Evolutionary conservation across 2,329 filamentous ascomycete genomes (phyloP).

Genomic region (Exutisphaerella laricina): DNA sequence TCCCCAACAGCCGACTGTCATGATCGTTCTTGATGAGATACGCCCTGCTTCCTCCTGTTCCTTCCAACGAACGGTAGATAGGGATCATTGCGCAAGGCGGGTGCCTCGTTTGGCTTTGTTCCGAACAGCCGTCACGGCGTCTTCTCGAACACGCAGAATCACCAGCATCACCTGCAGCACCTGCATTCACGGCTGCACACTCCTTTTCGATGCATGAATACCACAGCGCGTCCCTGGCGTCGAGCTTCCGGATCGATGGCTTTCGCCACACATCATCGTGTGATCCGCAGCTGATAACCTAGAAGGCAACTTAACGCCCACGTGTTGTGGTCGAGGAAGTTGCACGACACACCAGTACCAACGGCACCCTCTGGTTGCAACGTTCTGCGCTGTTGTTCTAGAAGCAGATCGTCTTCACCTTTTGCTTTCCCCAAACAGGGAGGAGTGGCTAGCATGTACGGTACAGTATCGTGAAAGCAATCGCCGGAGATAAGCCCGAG

Average conservation of each 20-base stretch:
- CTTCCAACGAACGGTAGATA: neutral
- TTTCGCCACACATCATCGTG: neutral
- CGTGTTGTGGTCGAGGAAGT: too few species aligned
- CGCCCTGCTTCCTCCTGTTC: neutral
- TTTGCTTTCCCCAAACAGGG: too few species aligned
- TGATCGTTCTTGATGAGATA: neutral
- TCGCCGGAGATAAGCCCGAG: too few species aligned
- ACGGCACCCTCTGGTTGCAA: neutral
- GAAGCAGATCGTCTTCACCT: too few species aligned
- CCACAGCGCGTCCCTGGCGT: neutral
- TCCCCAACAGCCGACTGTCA: too few species aligned
- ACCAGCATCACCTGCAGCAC: neutral
- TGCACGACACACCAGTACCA: neutral
- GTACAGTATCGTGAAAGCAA: too few species aligned
- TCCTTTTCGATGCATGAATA: too few species aligned
- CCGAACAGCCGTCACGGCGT: conserved; percentile 15
- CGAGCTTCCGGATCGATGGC: neutral
- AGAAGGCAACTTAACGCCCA: neutral
- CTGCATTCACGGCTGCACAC: neutral
- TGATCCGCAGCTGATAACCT: too few species aligned
- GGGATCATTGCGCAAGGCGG: conserved; percentile 10
- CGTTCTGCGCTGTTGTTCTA: neutral
- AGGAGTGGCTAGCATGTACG: too few species aligned
- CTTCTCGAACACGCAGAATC: conserved; percentile 4
- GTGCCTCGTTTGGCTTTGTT: conserved; percentile 10